Base-by-base conservation (phyloP, 2,329 filamentous ascomycete genomes). In the Cladosporium phlei region DNA sequence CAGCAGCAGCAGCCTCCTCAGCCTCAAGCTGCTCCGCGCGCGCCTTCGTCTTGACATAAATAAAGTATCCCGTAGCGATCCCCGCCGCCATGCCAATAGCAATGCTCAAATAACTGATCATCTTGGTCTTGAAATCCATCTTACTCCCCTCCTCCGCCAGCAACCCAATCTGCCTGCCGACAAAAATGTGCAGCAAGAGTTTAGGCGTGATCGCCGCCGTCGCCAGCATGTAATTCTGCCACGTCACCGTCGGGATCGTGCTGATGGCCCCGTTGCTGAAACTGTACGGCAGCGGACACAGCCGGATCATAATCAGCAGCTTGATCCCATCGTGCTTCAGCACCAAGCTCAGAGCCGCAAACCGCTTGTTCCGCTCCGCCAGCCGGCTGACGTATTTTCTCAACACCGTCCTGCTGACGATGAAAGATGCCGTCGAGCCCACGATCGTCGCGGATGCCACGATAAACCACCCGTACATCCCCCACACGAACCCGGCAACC, bases 181-280 rank as follows among this genome's bases (percentile, higher is more conserved):
- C 88, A 69, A 96, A 98, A 57, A 95, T 81, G 63, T 95, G 88
- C 40, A 98, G 82, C 49, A 97, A 74, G 14, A 98, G 74, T 62
- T 97, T 98, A 5, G 93, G 93, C 11, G 78, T 81, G 9, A 89
- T 83, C 12, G 91, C 71, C 2, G 87, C 83, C 0, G 91, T 97
- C 5, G 93, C 91, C 35, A 89, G 65, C 24, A 83, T 83, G 69
- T 94, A 97, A 37, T 79, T 79, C 50, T 77, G 65, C 30, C 86
- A 86, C 19, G 83, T 78, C 25, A 98, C 87, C 24, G 86, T 95
- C 2, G 90, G 90, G 52, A 98, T 90, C 1, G 93, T 97, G 22
- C 88, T 88, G 46, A 98, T 80, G 51, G 95, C 95, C 40, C 89
- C 93, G 63, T 98, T 98, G 62, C 86, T 90, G 56, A 97, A 73